phyloP scores from a whole-genome alignment of 163 green algal genomes.

The Scenedesmus sp. region DNA sequence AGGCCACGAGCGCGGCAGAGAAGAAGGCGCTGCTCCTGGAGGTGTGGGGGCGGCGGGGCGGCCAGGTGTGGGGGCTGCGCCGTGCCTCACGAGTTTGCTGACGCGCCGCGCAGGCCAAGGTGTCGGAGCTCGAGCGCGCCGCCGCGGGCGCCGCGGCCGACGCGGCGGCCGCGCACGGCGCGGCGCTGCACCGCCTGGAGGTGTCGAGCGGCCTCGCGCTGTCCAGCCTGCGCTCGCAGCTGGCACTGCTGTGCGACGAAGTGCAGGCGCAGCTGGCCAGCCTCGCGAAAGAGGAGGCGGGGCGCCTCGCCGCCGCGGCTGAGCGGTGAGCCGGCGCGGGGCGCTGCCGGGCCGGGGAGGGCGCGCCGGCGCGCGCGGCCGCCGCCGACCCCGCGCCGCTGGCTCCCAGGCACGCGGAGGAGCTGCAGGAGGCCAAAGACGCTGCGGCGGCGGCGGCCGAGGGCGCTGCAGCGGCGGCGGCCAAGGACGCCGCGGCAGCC shows the following conservation, averaged over 20 bases:
- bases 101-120: slow-evolving; percentile 10
- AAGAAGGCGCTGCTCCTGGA: slow-evolving; percentile 10
- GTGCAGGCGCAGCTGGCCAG: slow-evolving; percentile 20
- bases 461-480: not conserved
- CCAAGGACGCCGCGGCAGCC: not conserved
- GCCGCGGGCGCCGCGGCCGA: slow-evolving; percentile 8
- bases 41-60: not conserved
- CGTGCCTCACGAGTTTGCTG: no score
- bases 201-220: slow-evolving; percentile 5
- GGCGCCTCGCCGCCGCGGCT: not conserved
- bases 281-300: slow-evolving; percentile 5
- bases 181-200: slow-evolving; percentile 6
- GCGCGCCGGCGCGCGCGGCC: no score
- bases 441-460: slow-evolving; percentile 17
- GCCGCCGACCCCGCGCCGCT: no score
- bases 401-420: slow-evolving; percentile 33
- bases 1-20: slow-evolving; percentile 15
- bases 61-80: no score
- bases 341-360: no score
- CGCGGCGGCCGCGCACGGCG: not conserved
- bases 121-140: slow-evolving; percentile 25
- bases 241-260: slow-evolving; percentile 29
- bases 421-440: slow-evolving; percentile 12
- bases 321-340: not conserved
- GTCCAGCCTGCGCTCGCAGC: slow-evolving; percentile 21